Conservation (phyloP, 2,329 filamentous ascomycete species). For the Venturia effusa region DNA sequence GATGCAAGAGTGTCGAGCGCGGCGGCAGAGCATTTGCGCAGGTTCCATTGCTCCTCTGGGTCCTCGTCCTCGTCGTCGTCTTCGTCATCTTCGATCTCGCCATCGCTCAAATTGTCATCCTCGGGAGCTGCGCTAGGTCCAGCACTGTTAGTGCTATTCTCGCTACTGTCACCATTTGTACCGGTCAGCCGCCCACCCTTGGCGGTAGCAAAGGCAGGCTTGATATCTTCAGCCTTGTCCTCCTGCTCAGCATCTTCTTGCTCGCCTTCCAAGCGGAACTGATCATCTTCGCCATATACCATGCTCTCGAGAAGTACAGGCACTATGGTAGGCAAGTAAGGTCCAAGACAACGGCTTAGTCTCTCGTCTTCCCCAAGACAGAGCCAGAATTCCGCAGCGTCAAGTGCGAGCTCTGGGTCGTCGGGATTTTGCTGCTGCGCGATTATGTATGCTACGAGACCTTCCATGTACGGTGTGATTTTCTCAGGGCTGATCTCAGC, state of each 20-base stretch:
- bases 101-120: slow-evolving; percentile 74
- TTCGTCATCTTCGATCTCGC: slow-evolving; percentile 70
- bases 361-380: slow-evolving; percentile 80
- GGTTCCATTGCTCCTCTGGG: slow-evolving; percentile 86
- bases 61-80: slow-evolving; percentile 59
- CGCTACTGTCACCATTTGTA: slow-evolving; percentile 25
- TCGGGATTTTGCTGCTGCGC: slow-evolving; percentile 71
- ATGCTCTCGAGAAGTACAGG: slow-evolving; percentile 88
- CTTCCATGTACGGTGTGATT: slow-evolving; percentile 75
- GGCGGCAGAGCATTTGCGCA: slow-evolving; percentile 93
- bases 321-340: slow-evolving; percentile 74
- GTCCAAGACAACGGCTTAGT: slow-evolving; percentile 63
- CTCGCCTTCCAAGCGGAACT: slow-evolving; percentile 70
- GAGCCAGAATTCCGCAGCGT: slow-evolving; percentile 96
- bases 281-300: slow-evolving; percentile 93
- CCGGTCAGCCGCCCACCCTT: slow-evolving; percentile 50
- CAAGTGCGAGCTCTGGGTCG: slow-evolving; percentile 81
- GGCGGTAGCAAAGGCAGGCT: slow-evolving; percentile 75
- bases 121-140: slow-evolving; percentile 23
- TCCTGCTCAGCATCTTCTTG: slow-evolving; percentile 81
- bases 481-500: slow-evolving; percentile 87
- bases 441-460: slow-evolving; percentile 87
- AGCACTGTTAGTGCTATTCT: slow-evolving; percentile 36
- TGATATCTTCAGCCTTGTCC: slow-evolving; percentile 82
- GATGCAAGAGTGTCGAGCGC: slow-evolving; percentile 88